Conservation (phyloP, 192 early-diverging fungal genomes). For the Coemansia sp. region DNA sequence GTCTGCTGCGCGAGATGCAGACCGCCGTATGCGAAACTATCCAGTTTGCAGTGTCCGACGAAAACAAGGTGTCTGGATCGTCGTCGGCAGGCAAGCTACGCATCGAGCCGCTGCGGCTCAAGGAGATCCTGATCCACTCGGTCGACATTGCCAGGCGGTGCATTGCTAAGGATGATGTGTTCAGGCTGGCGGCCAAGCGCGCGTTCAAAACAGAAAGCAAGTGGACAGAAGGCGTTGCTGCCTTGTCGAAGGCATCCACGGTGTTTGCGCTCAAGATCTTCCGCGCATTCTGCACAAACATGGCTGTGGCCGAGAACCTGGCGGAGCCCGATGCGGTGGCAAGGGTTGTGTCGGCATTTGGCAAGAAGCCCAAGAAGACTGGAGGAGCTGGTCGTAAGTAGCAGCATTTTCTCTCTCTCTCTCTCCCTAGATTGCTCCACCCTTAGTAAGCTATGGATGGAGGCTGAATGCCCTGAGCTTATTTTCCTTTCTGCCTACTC, state of each 20-base stretch:
- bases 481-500: background rate
- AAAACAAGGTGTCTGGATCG: constrained; percentile 19
- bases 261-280: constrained; percentile 22
- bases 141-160: constrained; percentile 17
- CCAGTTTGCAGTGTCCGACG: constrained; percentile 17
- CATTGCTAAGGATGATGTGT: constrained; percentile 7
- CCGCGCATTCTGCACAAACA: constrained; percentile 5
- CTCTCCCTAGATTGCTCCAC: background rate
- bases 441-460: no score
- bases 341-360: background rate
- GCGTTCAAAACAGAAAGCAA: constrained; percentile 10
- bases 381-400: background rate
- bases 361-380: background rate
- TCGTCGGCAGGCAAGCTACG: constrained; percentile 11
- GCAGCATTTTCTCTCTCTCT: background rate
- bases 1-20: constrained; percentile 14
- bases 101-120: constrained; percentile 28
- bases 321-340: background rate
- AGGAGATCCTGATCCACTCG: constrained; percentile 31
- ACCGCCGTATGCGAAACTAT: constrained; percentile 24
- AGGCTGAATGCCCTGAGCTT: no score
- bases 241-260: constrained; percentile 14
- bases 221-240: constrained; percentile 26
- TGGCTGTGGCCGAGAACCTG: constrained; percentile 1
- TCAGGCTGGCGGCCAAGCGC: constrained; percentile 6